A percentile compares a stretch with the other conserved stretches of the same genome.
Conservation (phyloP, 2,329 filamentous ascomycete genomes). For the Sporothrix euskadiensis region DNA sequence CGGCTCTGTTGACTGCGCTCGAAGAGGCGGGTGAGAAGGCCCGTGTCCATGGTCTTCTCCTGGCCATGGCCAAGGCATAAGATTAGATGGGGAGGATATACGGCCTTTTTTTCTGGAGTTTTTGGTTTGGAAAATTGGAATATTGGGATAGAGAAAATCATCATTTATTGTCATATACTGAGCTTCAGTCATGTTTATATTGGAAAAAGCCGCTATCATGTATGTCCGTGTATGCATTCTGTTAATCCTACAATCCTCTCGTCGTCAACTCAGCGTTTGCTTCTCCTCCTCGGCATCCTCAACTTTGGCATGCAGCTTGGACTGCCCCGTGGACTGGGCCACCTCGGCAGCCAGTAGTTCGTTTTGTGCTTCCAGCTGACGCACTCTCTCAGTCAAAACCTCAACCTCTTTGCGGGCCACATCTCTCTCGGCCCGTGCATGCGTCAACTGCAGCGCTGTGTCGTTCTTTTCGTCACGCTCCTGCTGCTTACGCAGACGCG, state of each 20-base stretch:
- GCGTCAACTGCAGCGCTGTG: slow-evolving; percentile 52
- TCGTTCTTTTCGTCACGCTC: slow-evolving; percentile 57
- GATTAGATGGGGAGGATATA: neutral
- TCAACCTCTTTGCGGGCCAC: slow-evolving; percentile 55
- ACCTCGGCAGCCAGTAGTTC: slow-evolving; percentile 58
- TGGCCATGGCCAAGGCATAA: slow-evolving; percentile 27
- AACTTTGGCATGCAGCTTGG: neutral
- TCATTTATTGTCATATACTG: neutral
- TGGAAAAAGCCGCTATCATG: neutral
- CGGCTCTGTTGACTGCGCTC: slow-evolving; percentile 26
- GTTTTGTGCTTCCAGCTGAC: slow-evolving; percentile 61
- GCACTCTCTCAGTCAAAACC: slow-evolving; percentile 56
- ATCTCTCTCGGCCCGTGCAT: slow-evolving; percentile 53
- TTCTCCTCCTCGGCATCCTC: neutral
- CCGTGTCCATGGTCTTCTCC: slow-evolving; percentile 31
- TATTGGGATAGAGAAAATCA: neutral
- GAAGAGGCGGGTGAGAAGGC: slow-evolving; percentile 2
- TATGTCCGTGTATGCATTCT: slow-evolving; percentile 3
- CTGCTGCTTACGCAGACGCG: slow-evolving; percentile 49
- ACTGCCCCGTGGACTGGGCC: slow-evolving; percentile 35
- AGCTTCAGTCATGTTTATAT: neutral
- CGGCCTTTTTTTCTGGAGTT: neutral
- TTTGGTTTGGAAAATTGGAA: neutral
- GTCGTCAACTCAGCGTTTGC: neutral
- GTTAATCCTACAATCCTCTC: neutral